Evolutionary conservation across 176 grass and related monocot genomes (phyloP).

Genomic region (Thinopyrum elongatum): DNA sequence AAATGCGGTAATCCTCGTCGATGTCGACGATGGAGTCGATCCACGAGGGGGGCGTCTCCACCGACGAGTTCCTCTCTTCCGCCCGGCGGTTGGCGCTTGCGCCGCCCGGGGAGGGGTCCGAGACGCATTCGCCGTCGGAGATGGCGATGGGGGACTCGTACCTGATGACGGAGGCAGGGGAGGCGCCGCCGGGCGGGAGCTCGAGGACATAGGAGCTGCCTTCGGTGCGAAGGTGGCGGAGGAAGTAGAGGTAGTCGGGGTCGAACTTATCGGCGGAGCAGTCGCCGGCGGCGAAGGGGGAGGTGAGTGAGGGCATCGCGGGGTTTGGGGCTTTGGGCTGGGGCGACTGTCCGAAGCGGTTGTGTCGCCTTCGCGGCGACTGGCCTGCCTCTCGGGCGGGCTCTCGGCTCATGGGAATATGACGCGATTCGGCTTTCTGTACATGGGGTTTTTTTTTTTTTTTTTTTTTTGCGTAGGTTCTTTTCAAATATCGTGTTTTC

Average conservation of each 20-base stretch:
- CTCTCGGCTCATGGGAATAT: neutral
- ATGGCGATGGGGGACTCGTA: constrained; percentile 37
- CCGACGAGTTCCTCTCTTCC: neutral
- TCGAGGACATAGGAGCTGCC: constrained; percentile 54
- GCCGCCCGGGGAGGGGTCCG: constrained; percentile 25
- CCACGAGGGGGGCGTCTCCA: neutral
- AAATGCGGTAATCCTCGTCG: constrained; percentile 58
- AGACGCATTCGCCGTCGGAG: constrained; percentile 38
- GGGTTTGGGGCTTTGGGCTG: neutral
- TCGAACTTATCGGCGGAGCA: constrained; percentile 39
- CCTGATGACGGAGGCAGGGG: constrained; percentile 24
- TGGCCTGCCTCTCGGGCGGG: neutral
- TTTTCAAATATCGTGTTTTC: neutral
- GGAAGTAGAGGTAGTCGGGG: constrained; percentile 62
- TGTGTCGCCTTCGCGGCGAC: neutral
- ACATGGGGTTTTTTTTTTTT: neutral
- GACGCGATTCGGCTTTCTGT: neutral
- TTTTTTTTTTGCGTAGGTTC: neutral
- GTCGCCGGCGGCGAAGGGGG: constrained; percentile 15
- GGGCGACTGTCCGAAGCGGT: constrained; percentile 10
- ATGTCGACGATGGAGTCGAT: constrained; percentile 19
- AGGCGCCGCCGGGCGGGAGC: constrained; percentile 19
- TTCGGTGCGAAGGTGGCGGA: constrained; percentile 45
- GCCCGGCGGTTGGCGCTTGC: neutral
- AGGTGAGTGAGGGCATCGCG: neutral